A percentile compares a stretch with the other conserved stretches of the same genome.
Evolutionary conservation across 106 monocot genomes (phyloP).

Genomic region (Hemerocallis citrina): DNA sequence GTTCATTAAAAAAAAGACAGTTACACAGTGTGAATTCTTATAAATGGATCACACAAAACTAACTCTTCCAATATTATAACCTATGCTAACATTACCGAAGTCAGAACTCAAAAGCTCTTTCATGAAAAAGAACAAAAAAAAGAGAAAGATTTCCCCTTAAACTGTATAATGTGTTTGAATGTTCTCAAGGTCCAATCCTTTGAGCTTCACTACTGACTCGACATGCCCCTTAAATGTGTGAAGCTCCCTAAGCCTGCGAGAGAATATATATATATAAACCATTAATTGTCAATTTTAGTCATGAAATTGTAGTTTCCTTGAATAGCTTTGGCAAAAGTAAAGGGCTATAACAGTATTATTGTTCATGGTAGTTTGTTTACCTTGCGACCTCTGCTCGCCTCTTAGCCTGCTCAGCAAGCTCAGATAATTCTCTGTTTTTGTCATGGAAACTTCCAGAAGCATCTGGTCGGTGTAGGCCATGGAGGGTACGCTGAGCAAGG

Average conservation of each 20-base stretch:
- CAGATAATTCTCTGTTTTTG: slow-evolving; percentile 21
- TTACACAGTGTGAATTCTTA: no score
- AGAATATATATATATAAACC: not conserved
- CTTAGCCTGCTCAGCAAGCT: slow-evolving; percentile 31
- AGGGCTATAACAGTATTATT: no score
- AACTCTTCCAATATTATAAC: no score
- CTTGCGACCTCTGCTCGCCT: slow-evolving; percentile 25
- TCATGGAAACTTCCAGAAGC: not conserved
- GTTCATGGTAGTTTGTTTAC: slow-evolving; percentile 6
- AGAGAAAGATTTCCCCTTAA: not conserved
- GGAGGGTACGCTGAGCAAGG: slow-evolving; percentile 17
- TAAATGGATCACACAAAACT: no score
- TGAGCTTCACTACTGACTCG: slow-evolving; percentile 24
- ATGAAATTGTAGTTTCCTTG: no score
- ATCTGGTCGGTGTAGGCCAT: slow-evolving; percentile 15
- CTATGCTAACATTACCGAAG: no score
- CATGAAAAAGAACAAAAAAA: not conserved
- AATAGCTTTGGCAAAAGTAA: no score
- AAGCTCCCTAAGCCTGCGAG: slow-evolving; percentile 9
- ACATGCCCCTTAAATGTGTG: slow-evolving; percentile 34
- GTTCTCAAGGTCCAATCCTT: slow-evolving; percentile 22
- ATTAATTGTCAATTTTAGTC: no score
- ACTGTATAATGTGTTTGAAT: slow-evolving; percentile 23
- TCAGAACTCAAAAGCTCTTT: no score
- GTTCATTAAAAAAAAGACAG: no score